Conservation (phyloP, 768 basidiomycete genomes). For the Piloderma croceum region DNA sequence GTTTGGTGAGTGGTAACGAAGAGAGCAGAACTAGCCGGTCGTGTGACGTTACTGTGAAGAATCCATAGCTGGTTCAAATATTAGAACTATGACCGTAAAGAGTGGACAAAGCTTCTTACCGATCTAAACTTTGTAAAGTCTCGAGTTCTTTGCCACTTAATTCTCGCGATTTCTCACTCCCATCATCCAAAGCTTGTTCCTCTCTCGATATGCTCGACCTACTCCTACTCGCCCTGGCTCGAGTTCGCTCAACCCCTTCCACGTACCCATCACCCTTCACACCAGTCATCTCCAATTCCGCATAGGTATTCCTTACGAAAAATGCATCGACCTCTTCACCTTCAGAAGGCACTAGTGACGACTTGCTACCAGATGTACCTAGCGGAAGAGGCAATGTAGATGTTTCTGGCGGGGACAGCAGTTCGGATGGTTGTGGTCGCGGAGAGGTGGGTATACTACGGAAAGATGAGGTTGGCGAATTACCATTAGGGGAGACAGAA, state of each 20-base stretch:
- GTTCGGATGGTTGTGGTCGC: conserved; percentile 11
- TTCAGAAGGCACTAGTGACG: conserved; percentile 64
- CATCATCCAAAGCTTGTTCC: conserved; percentile 49
- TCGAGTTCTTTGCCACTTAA: conserved; percentile 69
- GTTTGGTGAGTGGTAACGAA: conserved; percentile 55
- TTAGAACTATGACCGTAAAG: conserved; percentile 3
- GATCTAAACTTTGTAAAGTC: conserved; percentile 74
- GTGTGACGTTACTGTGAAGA: conserved; percentile 74
- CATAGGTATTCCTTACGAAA: conserved; percentile 83
- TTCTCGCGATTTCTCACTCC: conserved; percentile 57
- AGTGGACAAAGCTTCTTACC: conserved; percentile 45
- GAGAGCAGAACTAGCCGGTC: conserved; percentile 78
- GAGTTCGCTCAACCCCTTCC: conserved; percentile 89
- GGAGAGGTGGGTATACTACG: not conserved
- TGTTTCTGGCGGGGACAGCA: conserved; percentile 27
- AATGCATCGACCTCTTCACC: conserved; percentile 80
- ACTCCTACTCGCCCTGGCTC: conserved; percentile 58
- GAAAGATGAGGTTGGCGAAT: not conserved
- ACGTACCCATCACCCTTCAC: conserved; percentile 93
- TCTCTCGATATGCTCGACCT: conserved; percentile 56
- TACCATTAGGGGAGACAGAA: not conserved
- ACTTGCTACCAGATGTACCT: conserved; percentile 40
- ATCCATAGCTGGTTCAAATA: conserved; percentile 68
- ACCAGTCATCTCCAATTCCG: conserved; percentile 82
- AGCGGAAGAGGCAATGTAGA: conserved; percentile 32